These are phyloP conservation scores for Annona squamosa DNA, from an alignment of 164 flowering plant species.

Conservation along the genomic window DNA sequence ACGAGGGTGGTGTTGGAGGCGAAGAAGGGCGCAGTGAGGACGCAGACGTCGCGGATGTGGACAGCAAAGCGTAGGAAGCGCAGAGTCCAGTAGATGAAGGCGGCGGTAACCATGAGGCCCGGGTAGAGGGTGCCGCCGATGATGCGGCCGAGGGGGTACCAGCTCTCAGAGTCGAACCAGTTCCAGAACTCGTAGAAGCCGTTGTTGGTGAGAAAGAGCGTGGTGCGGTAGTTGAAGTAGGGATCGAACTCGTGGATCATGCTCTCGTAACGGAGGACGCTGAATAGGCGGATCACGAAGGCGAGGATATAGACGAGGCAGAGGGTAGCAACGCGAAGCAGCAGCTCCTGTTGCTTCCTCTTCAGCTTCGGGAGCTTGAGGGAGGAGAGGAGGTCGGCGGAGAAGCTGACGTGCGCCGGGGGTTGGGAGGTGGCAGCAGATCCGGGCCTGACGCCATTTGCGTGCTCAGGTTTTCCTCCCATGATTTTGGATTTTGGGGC, in stretches of 20 bases:
- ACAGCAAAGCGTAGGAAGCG: slow-evolving; percentile 67
- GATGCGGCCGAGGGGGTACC: slow-evolving; percentile 97
- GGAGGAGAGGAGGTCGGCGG: slow-evolving; percentile 15
- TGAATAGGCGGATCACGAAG: slow-evolving; percentile 73
- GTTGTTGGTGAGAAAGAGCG: slow-evolving; percentile 62
- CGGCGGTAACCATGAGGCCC: slow-evolving; percentile 95
- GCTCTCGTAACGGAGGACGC: slow-evolving; percentile 85
- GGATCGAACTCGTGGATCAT: slow-evolving; percentile 99
- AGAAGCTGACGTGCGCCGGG: slow-evolving; percentile 3
- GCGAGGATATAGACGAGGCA: slow-evolving; percentile 69
- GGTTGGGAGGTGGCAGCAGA: neutral
- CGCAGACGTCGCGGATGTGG: slow-evolving; percentile 94
- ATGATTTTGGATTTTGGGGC: neutral
- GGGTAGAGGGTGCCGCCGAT: slow-evolving; percentile 95
- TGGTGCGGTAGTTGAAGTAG: slow-evolving; percentile 90
- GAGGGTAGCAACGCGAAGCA: slow-evolving; percentile 66
- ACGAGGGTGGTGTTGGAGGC: slow-evolving; percentile 91
- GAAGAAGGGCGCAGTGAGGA: slow-evolving; percentile 88
- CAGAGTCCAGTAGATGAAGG: slow-evolving; percentile 53
- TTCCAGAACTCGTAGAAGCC: slow-evolving; percentile 98
- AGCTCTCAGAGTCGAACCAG: slow-evolving; percentile 94
- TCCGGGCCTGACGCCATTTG: slow-evolving; percentile 3
- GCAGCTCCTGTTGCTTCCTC: slow-evolving; percentile 85
- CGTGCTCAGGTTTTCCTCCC: slow-evolving; percentile 9
- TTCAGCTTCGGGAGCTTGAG: slow-evolving; percentile 59